These are phyloP conservation scores for Mucuna pruriens DNA, from an alignment of 306 rosid species.

Conservation along the genomic window DNA sequence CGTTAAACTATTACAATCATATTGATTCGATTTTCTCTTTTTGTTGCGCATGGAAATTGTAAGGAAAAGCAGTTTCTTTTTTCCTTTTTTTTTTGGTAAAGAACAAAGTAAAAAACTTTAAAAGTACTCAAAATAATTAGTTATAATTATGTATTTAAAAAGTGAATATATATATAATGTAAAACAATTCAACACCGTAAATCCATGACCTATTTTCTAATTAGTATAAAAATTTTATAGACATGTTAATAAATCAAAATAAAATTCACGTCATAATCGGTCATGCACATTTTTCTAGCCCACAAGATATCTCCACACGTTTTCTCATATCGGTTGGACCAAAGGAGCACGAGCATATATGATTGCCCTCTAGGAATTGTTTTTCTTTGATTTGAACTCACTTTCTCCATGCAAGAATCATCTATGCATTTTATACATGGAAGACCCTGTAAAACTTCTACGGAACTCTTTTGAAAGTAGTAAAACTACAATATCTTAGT, in stretches of 20 bases:
- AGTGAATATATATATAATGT: too few species aligned
- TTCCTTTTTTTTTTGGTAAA: too few species aligned
- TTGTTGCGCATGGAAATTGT: too few species aligned
- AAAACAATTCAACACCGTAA: too few species aligned
- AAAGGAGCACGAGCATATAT: not conserved
- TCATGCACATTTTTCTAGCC: not conserved
- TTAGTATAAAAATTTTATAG: too few species aligned
- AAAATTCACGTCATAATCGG: not conserved
- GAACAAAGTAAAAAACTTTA: too few species aligned
- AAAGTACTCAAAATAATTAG: too few species aligned
- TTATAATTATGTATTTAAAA: too few species aligned
- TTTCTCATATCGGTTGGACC: not conserved
- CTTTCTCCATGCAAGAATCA: not conserved
- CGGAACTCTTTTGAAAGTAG: not conserved
- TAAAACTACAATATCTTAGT: not conserved
- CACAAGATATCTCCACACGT: not conserved
- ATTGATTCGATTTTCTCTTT: too few species aligned
- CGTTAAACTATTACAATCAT: too few species aligned
- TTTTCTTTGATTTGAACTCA: not conserved
- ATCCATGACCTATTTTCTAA: too few species aligned
- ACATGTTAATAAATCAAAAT: not conserved
- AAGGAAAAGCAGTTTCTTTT: too few species aligned
- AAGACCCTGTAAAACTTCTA: conserved; percentile 21
- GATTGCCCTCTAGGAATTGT: not conserved
- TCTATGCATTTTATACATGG: not conserved